Evolutionary conservation across 1,139 yeast species (phyloP).

Genomic region (Hanseniaspora sp.): DNA sequence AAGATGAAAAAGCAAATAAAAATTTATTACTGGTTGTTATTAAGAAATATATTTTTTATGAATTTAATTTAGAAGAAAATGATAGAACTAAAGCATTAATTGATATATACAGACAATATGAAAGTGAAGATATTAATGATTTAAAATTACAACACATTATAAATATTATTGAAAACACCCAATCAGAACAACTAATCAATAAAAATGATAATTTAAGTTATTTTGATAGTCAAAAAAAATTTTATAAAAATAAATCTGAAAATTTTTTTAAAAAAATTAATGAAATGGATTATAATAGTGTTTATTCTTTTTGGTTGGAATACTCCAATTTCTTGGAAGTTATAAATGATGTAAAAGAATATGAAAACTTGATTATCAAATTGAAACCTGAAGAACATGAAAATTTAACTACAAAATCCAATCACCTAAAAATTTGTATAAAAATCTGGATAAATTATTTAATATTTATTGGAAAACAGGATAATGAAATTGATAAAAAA

Average conservation of each 20-base stretch:
- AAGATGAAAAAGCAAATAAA: slow-evolving; percentile 23
- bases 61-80: slow-evolving; percentile 47
- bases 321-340: slow-evolving; percentile 40
- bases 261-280: slow-evolving; percentile 35
- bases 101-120: slow-evolving; percentile 31
- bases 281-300: slow-evolving; percentile 37
- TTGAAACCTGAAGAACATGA: slow-evolving; percentile 27
- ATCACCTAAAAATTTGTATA: slow-evolving; percentile 56
- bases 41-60: slow-evolving; percentile 61
- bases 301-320: slow-evolving; percentile 77
- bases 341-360: slow-evolving; percentile 28
- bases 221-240: background rate
- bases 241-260: background rate
- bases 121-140: slow-evolving; percentile 33
- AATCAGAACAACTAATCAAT: background rate
- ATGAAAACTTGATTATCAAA: slow-evolving; percentile 27
- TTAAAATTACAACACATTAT: background rate
- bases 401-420: slow-evolving; percentile 25
- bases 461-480: slow-evolving; percentile 45
- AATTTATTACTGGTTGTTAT: slow-evolving; percentile 27
- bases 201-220: background rate
- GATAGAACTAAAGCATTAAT: slow-evolving; percentile 61
- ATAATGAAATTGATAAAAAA: slow-evolving; percentile 21
- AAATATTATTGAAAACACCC: background rate
- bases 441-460: slow-evolving; percentile 62